Base-by-base conservation (phyloP, 768 basidiomycete genomes). In the Guyanaporus albipodus region DNA sequence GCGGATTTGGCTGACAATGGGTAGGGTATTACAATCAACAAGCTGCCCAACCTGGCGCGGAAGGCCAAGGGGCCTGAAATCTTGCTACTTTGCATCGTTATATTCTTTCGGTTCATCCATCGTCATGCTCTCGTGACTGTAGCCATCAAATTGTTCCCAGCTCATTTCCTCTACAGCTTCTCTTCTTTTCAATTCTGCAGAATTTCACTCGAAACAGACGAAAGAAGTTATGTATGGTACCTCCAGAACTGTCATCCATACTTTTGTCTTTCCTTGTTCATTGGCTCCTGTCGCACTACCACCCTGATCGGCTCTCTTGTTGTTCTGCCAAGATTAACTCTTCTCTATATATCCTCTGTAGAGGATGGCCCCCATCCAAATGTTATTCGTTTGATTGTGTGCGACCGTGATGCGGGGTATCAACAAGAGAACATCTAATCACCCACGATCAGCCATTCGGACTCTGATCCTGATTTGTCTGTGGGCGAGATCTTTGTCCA, bases 381-480 rank as follows among this genome's bases (percentile, higher is more conserved):
- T 55, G 33, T 46, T 56, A 57, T 47, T 58, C 26, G 35, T 53
- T 53, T 48, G 45, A 48, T 46, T 48, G 40, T 42, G 52, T 31
- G 46, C 7, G 31, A 42, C 50, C 27, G 22, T 19, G 46, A 42
- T 42, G 40, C 8, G 38, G 38, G 56, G 52, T 63, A 65, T 67
- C 21, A 47, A n/a, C 26, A 42, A 40, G 11, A 41, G 14, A 29
- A 38, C 18, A 22, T 54, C 52, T 64, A 64, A 52, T 78, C 75
- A 49, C 79, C 75, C 24, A 91, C 74, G 22, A 91, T 83, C 60
- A 91, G 60, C 88, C 90, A 91, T 91, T 92, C 89, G 86, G 89
- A 65, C 81, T 91, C 87, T 80, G 79, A 82, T 82, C 83, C 82
- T 77, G 70, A 66, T 67, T 73, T 77, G 78, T 82, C 77, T 70